Percentiles rank a stretch among this genome's conserved stretches.
Evolutionary conservation across 1,139 yeast genomes (phyloP).

Genomic region (Hansenula sp.): DNA sequence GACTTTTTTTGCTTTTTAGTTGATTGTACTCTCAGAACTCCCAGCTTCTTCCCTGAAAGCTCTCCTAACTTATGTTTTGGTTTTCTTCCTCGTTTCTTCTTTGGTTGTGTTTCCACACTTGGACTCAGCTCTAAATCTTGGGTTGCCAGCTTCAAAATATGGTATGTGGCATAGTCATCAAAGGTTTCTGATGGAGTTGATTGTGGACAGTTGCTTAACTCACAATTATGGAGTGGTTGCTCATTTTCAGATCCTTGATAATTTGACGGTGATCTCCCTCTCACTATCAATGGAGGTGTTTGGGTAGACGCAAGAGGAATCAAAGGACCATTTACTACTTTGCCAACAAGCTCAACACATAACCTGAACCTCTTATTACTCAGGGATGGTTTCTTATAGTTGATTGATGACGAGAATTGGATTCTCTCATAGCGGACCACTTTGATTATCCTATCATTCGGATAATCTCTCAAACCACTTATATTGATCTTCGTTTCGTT

Average conservation of each 20-base stretch:
- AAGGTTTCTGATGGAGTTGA: slow-evolving; percentile 2
- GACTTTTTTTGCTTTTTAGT: neutral
- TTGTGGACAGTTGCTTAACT: neutral
- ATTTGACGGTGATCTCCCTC: slow-evolving; percentile 69
- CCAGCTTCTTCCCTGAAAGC: too few species aligned
- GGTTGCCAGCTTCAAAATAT: slow-evolving; percentile 19
- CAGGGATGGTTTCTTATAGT: slow-evolving; percentile 45
- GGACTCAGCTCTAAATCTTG: slow-evolving; percentile 5
- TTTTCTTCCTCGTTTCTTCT: slow-evolving; percentile 11
- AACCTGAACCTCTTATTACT: slow-evolving; percentile 48
- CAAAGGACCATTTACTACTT: slow-evolving; percentile 35
- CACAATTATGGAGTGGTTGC: neutral
- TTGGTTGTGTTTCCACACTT: neutral
- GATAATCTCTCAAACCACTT: slow-evolving; percentile 30
- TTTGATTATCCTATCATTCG: slow-evolving; percentile 48
- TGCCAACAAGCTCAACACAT: slow-evolving; percentile 53
- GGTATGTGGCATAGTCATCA: slow-evolving; percentile 18
- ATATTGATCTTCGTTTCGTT: slow-evolving; percentile 8
- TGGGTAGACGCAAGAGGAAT: slow-evolving; percentile 36
- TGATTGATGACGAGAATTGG: slow-evolving; percentile 61
- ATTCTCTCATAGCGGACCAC: slow-evolving; percentile 68
- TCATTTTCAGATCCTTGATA: slow-evolving; percentile 25
- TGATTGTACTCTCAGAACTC: neutral
- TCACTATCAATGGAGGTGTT: slow-evolving; percentile 61
- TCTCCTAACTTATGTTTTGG: slow-evolving; percentile 1